Percentiles rank a stretch among this genome's conserved stretches.
phyloP scores from a whole-genome alignment of 73 alveolate genomes.

The Tetrahymena elliotti region DNA sequence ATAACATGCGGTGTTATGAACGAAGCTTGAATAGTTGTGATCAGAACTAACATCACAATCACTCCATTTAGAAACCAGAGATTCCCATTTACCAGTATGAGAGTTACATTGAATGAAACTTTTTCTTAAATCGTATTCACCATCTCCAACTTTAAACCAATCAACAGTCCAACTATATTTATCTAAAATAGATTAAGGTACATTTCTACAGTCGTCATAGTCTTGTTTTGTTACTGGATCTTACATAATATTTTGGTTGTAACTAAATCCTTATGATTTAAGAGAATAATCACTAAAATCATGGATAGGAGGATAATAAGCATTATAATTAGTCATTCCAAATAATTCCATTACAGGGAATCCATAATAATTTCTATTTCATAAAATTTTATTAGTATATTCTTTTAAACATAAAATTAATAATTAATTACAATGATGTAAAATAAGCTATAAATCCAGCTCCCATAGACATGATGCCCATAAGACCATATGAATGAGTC shows the following conservation, averaged over 20 bases:
- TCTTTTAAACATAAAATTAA: not conserved
- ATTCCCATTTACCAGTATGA: not conserved
- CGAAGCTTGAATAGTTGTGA: not conserved
- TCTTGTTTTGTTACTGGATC: not conserved
- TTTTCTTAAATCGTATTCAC: constrained; percentile 34
- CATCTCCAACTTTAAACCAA: constrained; percentile 7
- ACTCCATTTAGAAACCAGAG: constrained; percentile 20
- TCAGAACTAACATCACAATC: constrained; percentile 5
- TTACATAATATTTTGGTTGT: not conserved
- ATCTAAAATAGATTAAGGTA: not conserved
- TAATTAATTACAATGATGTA: constrained; percentile 53
- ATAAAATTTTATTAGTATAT: not conserved
- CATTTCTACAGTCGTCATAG: not conserved
- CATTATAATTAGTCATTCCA: constrained; percentile 29
- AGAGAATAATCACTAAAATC: constrained; percentile 41
- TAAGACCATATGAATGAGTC: constrained; percentile 57
- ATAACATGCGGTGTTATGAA: constrained; percentile 18
- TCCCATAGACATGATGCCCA: constrained; percentile 61
- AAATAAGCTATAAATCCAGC: constrained; percentile 79
- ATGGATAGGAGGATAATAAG: constrained; percentile 32
- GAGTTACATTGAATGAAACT: not conserved
- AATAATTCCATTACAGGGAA: constrained; percentile 43
- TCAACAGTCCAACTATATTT: not conserved
- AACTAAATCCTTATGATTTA: not conserved
- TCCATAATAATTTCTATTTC: constrained; percentile 65